A percentile compares a stretch with the other conserved stretches of the same genome.
These are phyloP conservation scores for Begonia fuchsioides DNA, from an alignment of 306 rosid genomes.

Conservation along the genomic window DNA sequence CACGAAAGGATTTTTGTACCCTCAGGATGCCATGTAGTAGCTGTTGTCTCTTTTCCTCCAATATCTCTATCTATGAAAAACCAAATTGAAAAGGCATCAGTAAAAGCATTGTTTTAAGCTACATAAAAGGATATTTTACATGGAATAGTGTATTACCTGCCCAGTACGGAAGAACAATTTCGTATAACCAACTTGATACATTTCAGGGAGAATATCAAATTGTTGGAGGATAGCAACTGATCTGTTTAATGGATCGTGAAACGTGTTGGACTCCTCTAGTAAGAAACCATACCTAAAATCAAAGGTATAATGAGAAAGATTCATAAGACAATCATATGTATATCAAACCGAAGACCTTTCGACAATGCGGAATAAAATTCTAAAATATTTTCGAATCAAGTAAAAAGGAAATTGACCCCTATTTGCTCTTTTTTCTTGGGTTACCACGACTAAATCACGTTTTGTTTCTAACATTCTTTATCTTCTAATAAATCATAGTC, in stretches of 20 bases:
- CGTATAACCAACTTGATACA: conserved; percentile 92
- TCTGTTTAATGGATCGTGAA: conserved; percentile 70
- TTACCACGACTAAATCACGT: no score
- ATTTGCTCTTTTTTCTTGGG: no score
- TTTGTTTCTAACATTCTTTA: no score
- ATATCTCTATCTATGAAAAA: conserved; percentile 43
- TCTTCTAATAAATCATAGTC: no score
- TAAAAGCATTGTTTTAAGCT: conserved; percentile 1
- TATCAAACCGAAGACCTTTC: no score
- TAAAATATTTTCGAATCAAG: no score
- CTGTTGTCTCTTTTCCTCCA: conserved; percentile 55
- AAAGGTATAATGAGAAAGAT: background rate
- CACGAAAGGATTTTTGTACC: conserved; percentile 60
- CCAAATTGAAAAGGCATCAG: conserved; percentile 19
- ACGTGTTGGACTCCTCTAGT: conserved; percentile 29
- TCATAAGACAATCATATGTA: no score
- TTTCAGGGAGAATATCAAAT: conserved; percentile 58
- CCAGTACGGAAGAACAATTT: conserved; percentile 78
- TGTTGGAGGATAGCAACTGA: conserved; percentile 73
- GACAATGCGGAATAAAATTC: no score
- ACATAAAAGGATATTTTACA: background rate
- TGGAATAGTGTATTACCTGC: conserved; percentile 35
- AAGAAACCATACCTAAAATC: conserved; percentile 54
- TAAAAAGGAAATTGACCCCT: no score
- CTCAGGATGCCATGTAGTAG: conserved; percentile 38